Evolutionary conservation across 306 rosid species (phyloP).

Genomic region (Lupinus albus): DNA sequence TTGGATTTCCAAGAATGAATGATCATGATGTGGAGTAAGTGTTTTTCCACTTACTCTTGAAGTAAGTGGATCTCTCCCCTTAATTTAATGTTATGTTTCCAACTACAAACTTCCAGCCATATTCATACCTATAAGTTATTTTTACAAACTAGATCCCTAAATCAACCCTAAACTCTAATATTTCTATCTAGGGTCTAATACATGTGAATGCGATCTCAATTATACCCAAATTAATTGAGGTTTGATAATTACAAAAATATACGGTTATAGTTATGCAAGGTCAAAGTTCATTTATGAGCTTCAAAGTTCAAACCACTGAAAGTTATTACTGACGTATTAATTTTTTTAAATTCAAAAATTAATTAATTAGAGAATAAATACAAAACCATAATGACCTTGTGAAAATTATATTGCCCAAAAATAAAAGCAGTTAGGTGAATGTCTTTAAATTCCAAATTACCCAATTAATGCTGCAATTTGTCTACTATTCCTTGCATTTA

Average conservation of each 20-base stretch:
- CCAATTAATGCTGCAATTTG: not conserved
- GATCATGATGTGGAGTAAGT: too few species aligned
- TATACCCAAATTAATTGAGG: not conserved
- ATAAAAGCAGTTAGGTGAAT: not conserved
- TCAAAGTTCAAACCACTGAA: constrained; percentile 2
- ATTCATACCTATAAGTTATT: too few species aligned
- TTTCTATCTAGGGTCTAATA: not conserved
- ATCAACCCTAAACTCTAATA: too few species aligned
- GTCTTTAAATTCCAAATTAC: constrained; percentile 14
- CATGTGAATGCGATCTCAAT: not conserved
- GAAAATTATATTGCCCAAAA: not conserved
- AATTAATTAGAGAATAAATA: not conserved
- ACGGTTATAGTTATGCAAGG: not conserved
- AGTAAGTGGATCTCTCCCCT: too few species aligned
- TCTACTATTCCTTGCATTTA: constrained; percentile 43
- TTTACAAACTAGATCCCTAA: too few species aligned
- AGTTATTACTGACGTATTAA: not conserved
- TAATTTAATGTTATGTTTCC: too few species aligned
- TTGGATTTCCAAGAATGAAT: too few species aligned
- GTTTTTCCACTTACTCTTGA: too few species aligned
- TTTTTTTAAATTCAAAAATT: not conserved
- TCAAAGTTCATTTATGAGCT: constrained; percentile 10
- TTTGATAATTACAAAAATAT: not conserved
- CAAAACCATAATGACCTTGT: not conserved
- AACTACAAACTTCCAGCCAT: too few species aligned